Evolutionary conservation across 2,329 filamentous ascomycete species (phyloP), one percentile per base, ranked within the genome.

Genomic region (Thelonectria blattea): DNA sequence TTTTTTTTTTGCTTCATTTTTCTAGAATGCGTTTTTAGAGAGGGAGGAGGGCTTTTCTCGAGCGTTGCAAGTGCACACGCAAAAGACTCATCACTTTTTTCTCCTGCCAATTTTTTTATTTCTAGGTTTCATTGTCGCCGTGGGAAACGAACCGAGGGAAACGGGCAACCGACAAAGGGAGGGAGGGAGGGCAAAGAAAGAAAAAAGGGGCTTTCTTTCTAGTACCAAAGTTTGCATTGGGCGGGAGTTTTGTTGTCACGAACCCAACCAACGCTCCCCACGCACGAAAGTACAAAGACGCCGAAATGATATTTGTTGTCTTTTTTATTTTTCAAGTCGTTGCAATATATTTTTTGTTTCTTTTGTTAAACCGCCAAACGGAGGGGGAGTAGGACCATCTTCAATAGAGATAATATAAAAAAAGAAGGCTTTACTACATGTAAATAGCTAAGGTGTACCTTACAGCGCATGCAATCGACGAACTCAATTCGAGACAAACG

Each of bases 271-370:
- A 66, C 63, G 63, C 66, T 71, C 61, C 63, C 67, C 60, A 69
- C 62, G 64, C 61, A 73, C 64, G 68, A 67, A 62, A 30, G 39
- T 42, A 57, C 56, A 62, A 64, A 70, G n/a, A 79, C 83, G 60
- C 34, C 60, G 53, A 63, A 47, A 68, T 60, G 61, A 65, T 55
- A 56, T 56, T 56, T 53, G 68, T 24, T 24, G 61, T 61, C 61
- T 62, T 49, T 64, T 63, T 59, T n/a, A n/a, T n/a, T n/a, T n/a
- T n/a, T 24, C 63, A 61, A n/a, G 63, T 65, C 22, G 47, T 53
- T 51, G 43, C 46, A 50, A 62, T 52, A 48, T 24, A 24, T 24
- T 60, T 39, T 43, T 56, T n/a, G n/a, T n/a, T n/a, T 6, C 34
- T 22, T 46, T 49, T 51, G 37, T 50, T 52, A 22, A 34, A 30